phyloP scores from a whole-genome alignment of 2,329 filamentous ascomycete genomes.

The Diatrype stigma region DNA sequence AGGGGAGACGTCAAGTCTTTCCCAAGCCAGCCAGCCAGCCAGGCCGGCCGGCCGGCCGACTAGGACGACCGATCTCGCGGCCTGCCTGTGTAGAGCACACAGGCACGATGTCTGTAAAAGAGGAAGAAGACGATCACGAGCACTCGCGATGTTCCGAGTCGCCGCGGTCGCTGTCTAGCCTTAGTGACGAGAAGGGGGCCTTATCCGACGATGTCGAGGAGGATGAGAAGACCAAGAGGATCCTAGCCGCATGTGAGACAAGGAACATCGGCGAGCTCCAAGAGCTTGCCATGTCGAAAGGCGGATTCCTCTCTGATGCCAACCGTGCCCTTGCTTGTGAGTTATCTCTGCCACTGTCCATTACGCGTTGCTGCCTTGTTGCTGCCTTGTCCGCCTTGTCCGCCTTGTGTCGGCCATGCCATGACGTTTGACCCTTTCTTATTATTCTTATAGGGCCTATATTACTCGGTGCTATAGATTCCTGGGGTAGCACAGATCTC shows the following conservation, averaged over 20 bases:
- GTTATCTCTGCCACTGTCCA: conserved; percentile 32
- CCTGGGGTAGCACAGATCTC: not conserved
- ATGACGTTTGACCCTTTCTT: conserved; percentile 6
- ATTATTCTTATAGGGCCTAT: conserved; percentile 46
- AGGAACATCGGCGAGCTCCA: conserved; percentile 54
- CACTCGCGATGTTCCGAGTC: not conserved
- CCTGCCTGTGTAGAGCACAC: not conserved
- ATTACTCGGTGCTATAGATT: conserved; percentile 33
- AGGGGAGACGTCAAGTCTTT: not conserved
- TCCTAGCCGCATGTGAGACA: conserved; percentile 56
- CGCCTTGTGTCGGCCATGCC: too few species aligned
- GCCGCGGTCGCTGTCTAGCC: not conserved
- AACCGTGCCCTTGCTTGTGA: conserved; percentile 74
- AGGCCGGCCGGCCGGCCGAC: not conserved
- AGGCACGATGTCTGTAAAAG: not conserved
- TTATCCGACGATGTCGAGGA: conserved; percentile 1
- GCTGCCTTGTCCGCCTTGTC: too few species aligned
- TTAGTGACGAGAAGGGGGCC: conserved; percentile 1
- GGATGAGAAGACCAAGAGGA: conserved; percentile 38
- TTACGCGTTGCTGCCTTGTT: not conserved
- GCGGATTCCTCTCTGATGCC: conserved; percentile 64
- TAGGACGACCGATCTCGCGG: too few species aligned
- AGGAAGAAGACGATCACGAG: not conserved
- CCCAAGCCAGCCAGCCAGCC: not conserved
- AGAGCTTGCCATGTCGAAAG: conserved; percentile 55